Conservation (phyloP, 257 asterid genomes). For the Solanum acaule region DNA sequence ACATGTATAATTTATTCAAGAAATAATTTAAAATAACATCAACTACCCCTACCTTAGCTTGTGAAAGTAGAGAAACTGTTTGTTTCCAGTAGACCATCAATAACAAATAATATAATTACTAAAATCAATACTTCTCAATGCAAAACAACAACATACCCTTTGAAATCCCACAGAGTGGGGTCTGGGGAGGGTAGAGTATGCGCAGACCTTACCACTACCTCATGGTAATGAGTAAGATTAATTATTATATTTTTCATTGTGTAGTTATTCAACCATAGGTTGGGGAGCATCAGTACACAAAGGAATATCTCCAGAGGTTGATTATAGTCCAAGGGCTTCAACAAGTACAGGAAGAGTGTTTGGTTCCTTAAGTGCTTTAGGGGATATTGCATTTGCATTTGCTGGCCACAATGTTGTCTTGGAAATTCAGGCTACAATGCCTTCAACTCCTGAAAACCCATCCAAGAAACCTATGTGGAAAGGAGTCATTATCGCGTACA, state of each 20-base stretch:
- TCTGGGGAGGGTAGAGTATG: too few relatives aligned
- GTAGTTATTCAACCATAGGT: conserved; percentile 43
- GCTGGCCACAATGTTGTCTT: conserved; percentile 48
- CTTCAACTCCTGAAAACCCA: conserved; percentile 28
- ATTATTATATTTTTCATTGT: neutral
- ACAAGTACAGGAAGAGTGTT: conserved; percentile 16
- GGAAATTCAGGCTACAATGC: conserved; percentile 54
- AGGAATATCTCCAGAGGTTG: conserved; percentile 16
- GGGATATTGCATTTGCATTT: conserved; percentile 43
- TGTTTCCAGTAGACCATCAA: neutral
- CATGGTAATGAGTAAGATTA: neutral
- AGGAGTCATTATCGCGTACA: conserved; percentile 32
- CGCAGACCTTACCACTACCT: neutral
- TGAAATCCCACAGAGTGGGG: neutral
- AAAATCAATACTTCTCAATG: too few relatives aligned
- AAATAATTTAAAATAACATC: too few relatives aligned
- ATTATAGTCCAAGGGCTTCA: conserved; percentile 21
- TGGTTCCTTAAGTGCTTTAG: conserved; percentile 34
- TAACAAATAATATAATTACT: too few relatives aligned
- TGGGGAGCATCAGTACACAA: conserved; percentile 34
- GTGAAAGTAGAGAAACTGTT: neutral
- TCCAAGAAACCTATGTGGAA: conserved; percentile 47
- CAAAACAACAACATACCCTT: neutral
- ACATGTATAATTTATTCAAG: too few relatives aligned
- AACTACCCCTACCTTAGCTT: neutral